phyloP scores from a whole-genome alignment of 768 basidiomycete species.

The Phaffia tasmanica region DNA sequence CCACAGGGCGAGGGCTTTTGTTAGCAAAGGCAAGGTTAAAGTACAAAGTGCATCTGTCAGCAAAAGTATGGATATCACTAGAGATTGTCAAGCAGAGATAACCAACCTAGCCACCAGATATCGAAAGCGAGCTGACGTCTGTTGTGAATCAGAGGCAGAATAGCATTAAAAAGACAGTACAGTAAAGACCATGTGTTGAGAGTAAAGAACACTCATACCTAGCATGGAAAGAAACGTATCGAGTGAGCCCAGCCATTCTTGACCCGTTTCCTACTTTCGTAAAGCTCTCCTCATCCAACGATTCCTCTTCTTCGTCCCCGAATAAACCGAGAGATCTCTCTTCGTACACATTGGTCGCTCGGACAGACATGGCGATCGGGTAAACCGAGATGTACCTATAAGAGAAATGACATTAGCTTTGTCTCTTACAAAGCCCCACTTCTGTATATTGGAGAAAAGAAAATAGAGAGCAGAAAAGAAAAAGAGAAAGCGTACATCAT shows the following conservation, averaged over 20 bases:
- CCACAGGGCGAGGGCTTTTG: conserved; percentile 57
- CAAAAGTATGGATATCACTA: neutral
- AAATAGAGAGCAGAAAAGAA: too few species aligned
- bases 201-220: conserved; percentile 40
- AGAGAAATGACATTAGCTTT: neutral
- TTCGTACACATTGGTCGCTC: conserved; percentile 67
- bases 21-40: neutral
- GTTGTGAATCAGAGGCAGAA: conserved; percentile 25
- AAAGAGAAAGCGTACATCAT: conserved; percentile 69
- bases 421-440: neutral
- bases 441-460: neutral
- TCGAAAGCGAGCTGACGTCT: conserved; percentile 65
- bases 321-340: conserved; percentile 81
- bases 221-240: conserved; percentile 58
- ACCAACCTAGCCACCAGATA: conserved; percentile 44
- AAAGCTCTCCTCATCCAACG: conserved; percentile 29
- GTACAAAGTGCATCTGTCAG: neutral
- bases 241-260: conserved; percentile 26
- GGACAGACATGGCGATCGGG: conserved; percentile 49
- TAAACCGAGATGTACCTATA: conserved; percentile 42
- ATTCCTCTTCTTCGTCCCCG: conserved; percentile 42
- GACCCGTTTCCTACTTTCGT: conserved; percentile 26
- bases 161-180: neutral
- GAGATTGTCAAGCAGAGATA: neutral
- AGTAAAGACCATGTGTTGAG: neutral